Base-by-base conservation (phyloP, 192 early-diverging fungal species). In the Obelidium mucronatum region DNA sequence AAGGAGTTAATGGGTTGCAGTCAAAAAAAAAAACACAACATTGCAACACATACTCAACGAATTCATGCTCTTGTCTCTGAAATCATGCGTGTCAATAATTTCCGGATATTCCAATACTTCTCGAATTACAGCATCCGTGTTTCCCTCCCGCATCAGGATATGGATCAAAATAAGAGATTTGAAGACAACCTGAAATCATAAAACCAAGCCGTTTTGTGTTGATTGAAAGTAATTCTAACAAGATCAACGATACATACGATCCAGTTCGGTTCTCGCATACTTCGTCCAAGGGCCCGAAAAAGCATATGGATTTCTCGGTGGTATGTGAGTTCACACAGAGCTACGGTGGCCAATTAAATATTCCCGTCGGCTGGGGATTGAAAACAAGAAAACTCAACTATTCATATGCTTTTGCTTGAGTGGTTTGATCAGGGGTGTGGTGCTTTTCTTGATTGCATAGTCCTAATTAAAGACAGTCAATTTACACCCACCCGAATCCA, bases 131-230 rank as follows among this genome's bases (percentile, higher is more conserved):
- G 86, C 80, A 42, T 91, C 88, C 13, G 85, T 86, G 11, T 85
- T 82, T 34, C 90, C 91, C 74, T 92, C 87, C n/a, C 93, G 81
- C 65, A 92, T 85, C 66, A 95, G 82, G 39, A 88, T 85, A 70
- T 95, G 94, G 24, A 93, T 79, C 8, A 93, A 82, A 68, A 92
- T 84, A 13, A 94, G 79, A 1, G 90, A 81, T 77, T 95, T 95
- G 81, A 93, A 93, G 1, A 88, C 87, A 36, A 87, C 85, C 92
- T 93, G 78, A 17, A 4, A 51, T 8, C 48, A 19, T 39, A 66
- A 17, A 11, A n/a, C n/a, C n/a, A n/a, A n/a, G n/a, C n/a, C n/a
- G n/a, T n/a, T n/a, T 48, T 48, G 8, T 48, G 19, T 6, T 15
- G 44, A 15, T 48, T 6, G 44, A 19, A 48, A 19, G 8, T 19